Evolutionary conservation across 495 filamentous ascomycete species (phyloP), one percentile per base, ranked within the genome.

Genomic region (Aspergillus kassunensis): DNA sequence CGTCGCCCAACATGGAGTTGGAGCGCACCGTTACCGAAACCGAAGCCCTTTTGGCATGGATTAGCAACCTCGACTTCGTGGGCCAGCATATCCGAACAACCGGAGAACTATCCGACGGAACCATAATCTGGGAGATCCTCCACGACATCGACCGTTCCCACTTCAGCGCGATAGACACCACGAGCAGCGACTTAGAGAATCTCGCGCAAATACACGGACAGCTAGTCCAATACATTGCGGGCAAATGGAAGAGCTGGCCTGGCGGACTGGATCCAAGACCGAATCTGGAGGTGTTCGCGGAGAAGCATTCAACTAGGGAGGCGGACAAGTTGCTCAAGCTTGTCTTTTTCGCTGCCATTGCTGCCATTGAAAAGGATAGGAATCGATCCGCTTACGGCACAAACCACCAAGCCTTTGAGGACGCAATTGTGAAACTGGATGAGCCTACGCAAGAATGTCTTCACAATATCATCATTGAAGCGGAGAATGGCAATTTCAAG

Each of bases 101-200:
- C 49, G 78, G 80, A 50, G 83, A 90, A 58, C 75, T 96, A 60
- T 83, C 79, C 46, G 86, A 95, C 66, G 91, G 89, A 41, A 76
- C 80, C 44, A 77, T 88, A 23, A 77, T 95, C 57, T 80, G 85
- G 86, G 73, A 80, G 57, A 78, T 83, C 65, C 64, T 87, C 67
- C 79, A 78, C 58, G 79, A 85, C 54, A 75, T 87, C 51, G 86
- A 91, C 67, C 77, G 79, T 19, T 72, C 81, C 7, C 85, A 85
- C 64, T 89, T 93, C 62, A 79, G 80, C 54, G 78, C 75, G 56
- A 74, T 85, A 53, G 66, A 74, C 29, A 66, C 68, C 54, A 81
- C 78, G 61, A 77, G 76, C 64, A 76, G 78, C 62, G 82, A 81
- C 61, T 63, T 90, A 44, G 87, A 89, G 43, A 83, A 81, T 61